phyloP scores from a whole-genome alignment of 371 early-diverging fungal species.

The Funneliformis caledonium region DNA sequence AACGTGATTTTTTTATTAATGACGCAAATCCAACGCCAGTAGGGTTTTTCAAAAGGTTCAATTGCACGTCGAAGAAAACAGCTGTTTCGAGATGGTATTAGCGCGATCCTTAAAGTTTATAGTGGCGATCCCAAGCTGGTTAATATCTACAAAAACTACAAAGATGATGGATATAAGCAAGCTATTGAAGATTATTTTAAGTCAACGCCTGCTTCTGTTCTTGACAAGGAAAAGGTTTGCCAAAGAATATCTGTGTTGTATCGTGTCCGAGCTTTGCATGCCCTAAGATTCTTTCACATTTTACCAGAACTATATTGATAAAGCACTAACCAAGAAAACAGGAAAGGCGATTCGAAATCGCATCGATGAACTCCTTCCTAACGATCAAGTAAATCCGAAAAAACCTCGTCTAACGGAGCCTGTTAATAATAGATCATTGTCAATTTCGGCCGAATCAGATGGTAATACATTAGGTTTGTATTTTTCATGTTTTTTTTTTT shows the following conservation, averaged over 20 bases:
- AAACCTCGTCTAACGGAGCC: no score
- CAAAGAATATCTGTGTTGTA: slow-evolving; percentile 20
- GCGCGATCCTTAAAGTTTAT: neutral
- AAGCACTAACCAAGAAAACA: slow-evolving; percentile 34
- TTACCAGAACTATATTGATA: slow-evolving; percentile 27
- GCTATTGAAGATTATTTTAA: slow-evolving; percentile 33
- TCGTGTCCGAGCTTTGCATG: neutral
- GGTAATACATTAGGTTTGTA: neutral
- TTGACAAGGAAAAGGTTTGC: slow-evolving; percentile 34
- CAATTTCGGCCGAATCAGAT: no score
- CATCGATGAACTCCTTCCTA: slow-evolving; percentile 30
- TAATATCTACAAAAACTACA: slow-evolving; percentile 31
- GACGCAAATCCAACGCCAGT: slow-evolving; percentile 27
- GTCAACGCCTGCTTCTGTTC: slow-evolving; percentile 28
- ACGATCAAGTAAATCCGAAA: neutral
- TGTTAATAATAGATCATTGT: no score
- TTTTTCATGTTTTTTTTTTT: neutral
- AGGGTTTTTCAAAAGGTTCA: slow-evolving; percentile 34
- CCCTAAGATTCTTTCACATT: slow-evolving; percentile 25
- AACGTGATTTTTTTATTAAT: slow-evolving; percentile 26
- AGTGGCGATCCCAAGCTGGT: neutral
- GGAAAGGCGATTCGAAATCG: slow-evolving; percentile 29
- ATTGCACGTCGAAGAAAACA: slow-evolving; percentile 27
- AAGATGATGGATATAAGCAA: slow-evolving; percentile 15
- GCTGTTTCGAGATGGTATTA: slow-evolving; percentile 31